Base-by-base conservation (phyloP, 73 alveolate genomes). In the Symbiodinium natans region DNA sequence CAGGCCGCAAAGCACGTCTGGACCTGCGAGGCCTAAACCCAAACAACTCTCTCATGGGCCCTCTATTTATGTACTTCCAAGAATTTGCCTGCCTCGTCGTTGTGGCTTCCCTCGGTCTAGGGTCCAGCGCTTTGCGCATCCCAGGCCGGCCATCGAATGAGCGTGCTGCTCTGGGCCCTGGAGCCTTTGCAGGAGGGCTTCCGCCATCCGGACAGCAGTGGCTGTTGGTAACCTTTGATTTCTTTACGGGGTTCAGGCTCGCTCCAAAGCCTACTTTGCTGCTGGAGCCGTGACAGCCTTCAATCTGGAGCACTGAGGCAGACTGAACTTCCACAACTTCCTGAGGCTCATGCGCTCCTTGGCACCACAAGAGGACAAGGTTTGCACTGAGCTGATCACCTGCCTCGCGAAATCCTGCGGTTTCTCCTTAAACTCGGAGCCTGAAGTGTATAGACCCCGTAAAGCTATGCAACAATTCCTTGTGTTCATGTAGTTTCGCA, bases 131-230 rank as follows among this genome's bases (percentile, higher is more conserved):
- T n/a, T 46, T 46, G 59, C 59, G 6, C 13, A 6, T 13, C 59
- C 19, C 84, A 80, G 41, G 94, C 41, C 1, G 95, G 95, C 74
- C 89, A 85, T 27, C 97, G 52, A 27, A 29, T 90, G 46, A 39
- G 89, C 33, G 97, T 68, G 31, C 80, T 90, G 77, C 89, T 29
- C 27, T 84, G 46, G 38, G 97, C 89, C 38, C 40, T 90, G 88
- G 97, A 90, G 52, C 97, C 97, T 19, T 56, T 90, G 7, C 97
- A 90, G 42, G 21, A 42, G 21, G 97, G 48, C 34, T 63, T 42
- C 84, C 84, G 84, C 84, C 23, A 5, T 43, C 31, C 29, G 84
- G 84, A 43, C 80, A n/a, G n/a, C n/a, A n/a, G n/a, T n/a, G n/a
- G n/a, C n/a, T n/a, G n/a, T n/a, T n/a, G n/a, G n/a, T n/a, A n/a